Evolutionary conservation across 2,329 filamentous ascomycete genomes (phyloP), one percentile per base, ranked within the genome.

Genomic region (Fusarium verticillioides): DNA sequence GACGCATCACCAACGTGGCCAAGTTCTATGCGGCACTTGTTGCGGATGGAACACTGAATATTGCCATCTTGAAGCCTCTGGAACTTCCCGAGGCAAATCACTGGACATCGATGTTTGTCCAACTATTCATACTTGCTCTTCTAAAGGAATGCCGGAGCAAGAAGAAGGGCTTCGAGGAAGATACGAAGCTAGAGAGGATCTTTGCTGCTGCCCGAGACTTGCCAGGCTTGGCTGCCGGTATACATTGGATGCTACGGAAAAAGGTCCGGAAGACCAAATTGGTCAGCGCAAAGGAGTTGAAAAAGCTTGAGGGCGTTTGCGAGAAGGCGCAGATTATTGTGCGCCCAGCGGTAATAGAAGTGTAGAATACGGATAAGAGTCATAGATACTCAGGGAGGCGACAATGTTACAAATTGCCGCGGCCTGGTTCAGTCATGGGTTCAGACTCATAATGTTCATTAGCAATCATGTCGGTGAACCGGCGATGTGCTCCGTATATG

Each of bases 211-310:
- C 90, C 2, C 88, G 89, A 65, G 89, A 90, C 39, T 86, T 89
- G 5, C 90, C 91, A 1, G 89, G 92, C 64, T 87, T 98, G 70
- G 90, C 92, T 9, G 89, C 89, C 63, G 93, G 94, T 1, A 78
- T 98, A 73, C 91, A 93, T 69, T 97, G 92, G 81, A 96, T 97
- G 79, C 78, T 98, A 59, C 89, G 90, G 78, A 95, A 93, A 80
- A 88, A 92, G 49, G 87, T 98, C 21, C 85, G 88, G 9, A 93
- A 91, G 79, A 92, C 91, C 7, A 79, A 89, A 76, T 82, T 90
- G 72, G 80, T 87, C 47, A 82, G 83, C 19, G 82, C 84, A 10
- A 87, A 86, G 70, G 84, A 89, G 60, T 82, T 82, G 60, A 85
- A 82, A 71, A 84, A 81, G 67, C 77, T 91, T 42, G 78, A 81